Percentiles rank a stretch among this genome's conserved stretches.
These are phyloP conservation scores for Chlamydomonas sp. DNA, from an alignment of 139 green algal species.

Conservation along the genomic window DNA sequence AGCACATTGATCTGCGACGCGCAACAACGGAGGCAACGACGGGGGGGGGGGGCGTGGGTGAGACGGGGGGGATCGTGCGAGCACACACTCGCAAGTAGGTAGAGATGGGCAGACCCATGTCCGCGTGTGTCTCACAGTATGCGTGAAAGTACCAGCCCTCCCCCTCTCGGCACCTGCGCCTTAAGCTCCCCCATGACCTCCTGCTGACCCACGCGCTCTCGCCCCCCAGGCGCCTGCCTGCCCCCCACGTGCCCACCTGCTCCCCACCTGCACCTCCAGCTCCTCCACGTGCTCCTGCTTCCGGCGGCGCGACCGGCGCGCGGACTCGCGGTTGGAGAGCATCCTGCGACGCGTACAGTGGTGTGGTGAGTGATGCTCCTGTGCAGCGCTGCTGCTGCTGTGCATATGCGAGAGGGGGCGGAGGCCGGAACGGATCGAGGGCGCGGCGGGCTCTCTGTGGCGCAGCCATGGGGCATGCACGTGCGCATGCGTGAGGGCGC, in stretches of 20 bases:
- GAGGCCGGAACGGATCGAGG: background rate
- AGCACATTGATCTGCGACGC: slow-evolving; percentile 22
- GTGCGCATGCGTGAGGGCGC: background rate
- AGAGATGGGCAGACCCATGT: background rate
- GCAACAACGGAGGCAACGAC: too few relatives aligned
- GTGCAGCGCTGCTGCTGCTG: background rate
- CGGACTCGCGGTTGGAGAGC: slow-evolving; percentile 84
- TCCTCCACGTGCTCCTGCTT: slow-evolving; percentile 74
- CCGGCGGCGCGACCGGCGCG: slow-evolving; percentile 63
- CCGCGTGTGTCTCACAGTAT: background rate
- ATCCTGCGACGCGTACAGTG: slow-evolving; percentile 47
- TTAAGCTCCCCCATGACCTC: slow-evolving; percentile 46
- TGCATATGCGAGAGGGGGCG: background rate
- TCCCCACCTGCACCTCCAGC: background rate
- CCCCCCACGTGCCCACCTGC: too few relatives aligned
- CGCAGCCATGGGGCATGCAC: background rate
- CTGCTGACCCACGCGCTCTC: slow-evolving; percentile 75
- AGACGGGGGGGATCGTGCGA: background rate
- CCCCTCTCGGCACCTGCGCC: background rate
- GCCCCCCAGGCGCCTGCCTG: slow-evolving; percentile 77
- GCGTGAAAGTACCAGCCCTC: background rate
- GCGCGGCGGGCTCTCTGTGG: too few relatives aligned
- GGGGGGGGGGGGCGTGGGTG: too few relatives aligned
- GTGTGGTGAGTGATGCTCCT: background rate
- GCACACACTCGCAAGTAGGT: background rate